A percentile compares a stretch with the other conserved stretches of the same genome.
Evolutionary conservation across 2,329 filamentous ascomycete genomes (phyloP).

Genomic region (Exophiala sp.): DNA sequence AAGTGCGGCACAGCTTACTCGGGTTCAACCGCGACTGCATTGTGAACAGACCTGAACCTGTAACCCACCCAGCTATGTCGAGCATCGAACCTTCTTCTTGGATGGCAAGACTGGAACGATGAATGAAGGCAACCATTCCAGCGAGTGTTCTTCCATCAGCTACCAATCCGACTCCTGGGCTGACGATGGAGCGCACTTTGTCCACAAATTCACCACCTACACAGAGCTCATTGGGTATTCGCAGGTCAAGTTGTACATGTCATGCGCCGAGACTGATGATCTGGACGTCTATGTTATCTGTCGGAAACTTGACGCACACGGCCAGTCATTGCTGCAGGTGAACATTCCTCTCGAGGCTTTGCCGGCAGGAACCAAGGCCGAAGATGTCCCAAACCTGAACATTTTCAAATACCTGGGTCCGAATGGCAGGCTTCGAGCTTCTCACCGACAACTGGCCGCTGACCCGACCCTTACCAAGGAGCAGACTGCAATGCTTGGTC

Average conservation of each 20-base stretch:
- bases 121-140: neutral
- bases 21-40: constrained; percentile 31
- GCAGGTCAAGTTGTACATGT: constrained; percentile 48
- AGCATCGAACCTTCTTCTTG: constrained; percentile 32
- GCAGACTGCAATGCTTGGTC: constrained; percentile 10
- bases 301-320: constrained; percentile 43
- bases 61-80: constrained; percentile 16
- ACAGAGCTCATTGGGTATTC: constrained; percentile 45
- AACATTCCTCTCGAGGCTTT: constrained; percentile 41
- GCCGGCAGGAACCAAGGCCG: constrained; percentile 30
- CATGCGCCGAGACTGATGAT: constrained; percentile 41
- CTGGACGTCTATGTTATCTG: constrained; percentile 45
- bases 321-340: constrained; percentile 41
- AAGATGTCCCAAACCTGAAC: constrained; percentile 35
- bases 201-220: constrained; percentile 38
- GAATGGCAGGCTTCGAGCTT: constrained; percentile 45
- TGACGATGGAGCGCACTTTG: constrained; percentile 14
- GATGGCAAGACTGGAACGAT: constrained; percentile 16
- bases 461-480: constrained; percentile 33
- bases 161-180: constrained; percentile 36
- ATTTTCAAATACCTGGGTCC: constrained; percentile 43
- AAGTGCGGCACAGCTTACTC: constrained; percentile 34
- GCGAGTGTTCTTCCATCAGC: constrained; percentile 19
- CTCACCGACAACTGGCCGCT: constrained; percentile 39
- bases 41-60: constrained; percentile 31